phyloP scores from a whole-genome alignment of 176 grass and related monocot species.

The Oryza glaberrima region DNA sequence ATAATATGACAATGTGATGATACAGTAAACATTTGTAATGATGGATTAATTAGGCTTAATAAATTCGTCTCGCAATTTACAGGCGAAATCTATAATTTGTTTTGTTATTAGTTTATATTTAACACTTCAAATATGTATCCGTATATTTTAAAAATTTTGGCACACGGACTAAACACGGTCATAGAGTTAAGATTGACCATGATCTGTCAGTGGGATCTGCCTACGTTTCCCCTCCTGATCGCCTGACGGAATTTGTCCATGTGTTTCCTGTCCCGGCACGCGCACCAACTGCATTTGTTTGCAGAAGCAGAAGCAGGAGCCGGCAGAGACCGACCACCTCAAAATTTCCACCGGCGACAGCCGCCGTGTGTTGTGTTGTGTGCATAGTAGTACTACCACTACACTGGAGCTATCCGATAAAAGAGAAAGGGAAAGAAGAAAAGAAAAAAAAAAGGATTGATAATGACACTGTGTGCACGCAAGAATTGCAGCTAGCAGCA shows the following conservation, averaged over 20 bases:
- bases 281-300: too few relatives aligned
- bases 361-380: neutral
- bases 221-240: neutral
- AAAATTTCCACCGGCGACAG: neutral
- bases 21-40: too few relatives aligned
- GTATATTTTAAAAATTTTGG: too few relatives aligned
- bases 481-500: neutral
- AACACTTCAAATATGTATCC: too few relatives aligned
- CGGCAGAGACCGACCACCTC: neutral
- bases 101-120: too few relatives aligned
- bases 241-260: slow-evolving; percentile 3
- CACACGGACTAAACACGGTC: too few relatives aligned
- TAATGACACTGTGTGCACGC: neutral
- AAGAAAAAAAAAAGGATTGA: neutral
- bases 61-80: too few relatives aligned
- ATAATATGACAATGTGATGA: too few relatives aligned
- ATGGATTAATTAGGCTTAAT: too few relatives aligned
- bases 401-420: neutral
- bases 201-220: neutral
- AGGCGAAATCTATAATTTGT: too few relatives aligned
- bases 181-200: neutral
- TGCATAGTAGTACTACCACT: neutral
- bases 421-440: neutral
- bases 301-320: too few relatives aligned
- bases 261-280: neutral